These are phyloP conservation scores for Mycena latifolia DNA, from an alignment of 768 basidiomycete species.

Conservation along the genomic window DNA sequence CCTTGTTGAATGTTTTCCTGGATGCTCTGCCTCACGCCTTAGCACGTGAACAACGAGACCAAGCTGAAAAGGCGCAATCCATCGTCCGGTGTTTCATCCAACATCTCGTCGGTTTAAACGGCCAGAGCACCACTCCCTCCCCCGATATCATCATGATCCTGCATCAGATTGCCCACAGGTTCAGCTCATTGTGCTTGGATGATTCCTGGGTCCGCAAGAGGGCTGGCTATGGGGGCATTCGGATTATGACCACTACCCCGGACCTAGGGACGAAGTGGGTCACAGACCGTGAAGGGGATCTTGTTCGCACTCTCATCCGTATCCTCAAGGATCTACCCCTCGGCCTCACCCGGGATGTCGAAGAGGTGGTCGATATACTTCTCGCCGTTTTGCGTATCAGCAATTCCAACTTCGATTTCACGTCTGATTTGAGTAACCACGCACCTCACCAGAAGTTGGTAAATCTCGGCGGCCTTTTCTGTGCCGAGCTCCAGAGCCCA, in stretches of 20 bases:
- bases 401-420: conserved; percentile 61
- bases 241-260: conserved; percentile 79
- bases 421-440: conserved; percentile 54
- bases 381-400: conserved; percentile 73
- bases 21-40: conserved; percentile 85
- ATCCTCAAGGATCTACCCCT: conserved; percentile 95
- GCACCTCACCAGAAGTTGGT: conserved; percentile 66
- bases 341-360: conserved; percentile 87
- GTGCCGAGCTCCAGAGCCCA: conserved; percentile 89
- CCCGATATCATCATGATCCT: conserved; percentile 76
- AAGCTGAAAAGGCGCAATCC: conserved; percentile 69
- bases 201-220: conserved; percentile 92
- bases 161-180: conserved; percentile 85
- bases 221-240: conserved; percentile 90
- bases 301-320: conserved; percentile 90
- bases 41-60: conserved; percentile 71
- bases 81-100: conserved; percentile 74
- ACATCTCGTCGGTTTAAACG: conserved; percentile 72
- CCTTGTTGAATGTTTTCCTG: conserved; percentile 77
- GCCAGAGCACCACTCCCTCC: conserved; percentile 57
- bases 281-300: conserved; percentile 88
- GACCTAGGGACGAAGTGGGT: conserved; percentile 84
- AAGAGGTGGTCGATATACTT: conserved; percentile 84
- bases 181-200: conserved; percentile 90
- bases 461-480: conserved; percentile 85